Evolutionary conservation across 2,329 filamentous ascomycete species (phyloP).

Genomic region (Hypoxylon rubiginosum): DNA sequence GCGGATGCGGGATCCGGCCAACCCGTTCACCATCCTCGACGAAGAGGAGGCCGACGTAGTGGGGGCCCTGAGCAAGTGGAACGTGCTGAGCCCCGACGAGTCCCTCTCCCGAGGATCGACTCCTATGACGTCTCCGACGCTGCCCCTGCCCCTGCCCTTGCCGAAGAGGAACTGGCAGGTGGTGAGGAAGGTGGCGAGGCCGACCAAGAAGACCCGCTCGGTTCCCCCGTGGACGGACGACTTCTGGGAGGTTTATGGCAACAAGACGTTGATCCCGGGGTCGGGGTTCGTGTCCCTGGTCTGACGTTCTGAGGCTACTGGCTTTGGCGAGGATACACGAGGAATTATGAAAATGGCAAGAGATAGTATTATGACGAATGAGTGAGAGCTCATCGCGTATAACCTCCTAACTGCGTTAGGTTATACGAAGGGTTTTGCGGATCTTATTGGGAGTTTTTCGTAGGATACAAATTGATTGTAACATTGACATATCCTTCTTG

Average conservation of each 20-base stretch:
- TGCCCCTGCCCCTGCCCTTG: not conserved
- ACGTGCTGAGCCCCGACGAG: slow-evolving; percentile 14
- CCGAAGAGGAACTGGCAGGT: not conserved
- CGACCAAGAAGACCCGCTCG: slow-evolving; percentile 18
- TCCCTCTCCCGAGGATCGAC: slow-evolving; percentile 2
- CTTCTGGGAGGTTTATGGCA: slow-evolving; percentile 43
- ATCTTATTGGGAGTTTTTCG: too few species aligned
- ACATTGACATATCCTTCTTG: too few species aligned
- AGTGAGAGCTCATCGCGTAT: not conserved
- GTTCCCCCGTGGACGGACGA: slow-evolving; percentile 32
- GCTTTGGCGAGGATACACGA: too few species aligned
- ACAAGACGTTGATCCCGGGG: slow-evolving; percentile 32
- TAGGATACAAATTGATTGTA: too few species aligned
- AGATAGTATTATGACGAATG: not conserved
- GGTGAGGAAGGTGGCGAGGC: not conserved
- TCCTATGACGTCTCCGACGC: not conserved
- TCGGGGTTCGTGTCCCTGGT: slow-evolving; percentile 20
- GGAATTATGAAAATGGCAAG: too few species aligned
- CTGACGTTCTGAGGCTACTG: not conserved
- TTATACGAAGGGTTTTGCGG: too few species aligned
- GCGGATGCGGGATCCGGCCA: too few species aligned
- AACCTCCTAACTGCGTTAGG: not conserved
- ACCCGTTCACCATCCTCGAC: slow-evolving; percentile 21
- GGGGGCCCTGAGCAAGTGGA: slow-evolving; percentile 19
- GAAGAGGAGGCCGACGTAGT: slow-evolving; percentile 11